Evolutionary conservation across 2,329 filamentous ascomycete genomes (phyloP), one percentile per base, ranked within the genome.

Genomic region (Elsinoe australis): DNA sequence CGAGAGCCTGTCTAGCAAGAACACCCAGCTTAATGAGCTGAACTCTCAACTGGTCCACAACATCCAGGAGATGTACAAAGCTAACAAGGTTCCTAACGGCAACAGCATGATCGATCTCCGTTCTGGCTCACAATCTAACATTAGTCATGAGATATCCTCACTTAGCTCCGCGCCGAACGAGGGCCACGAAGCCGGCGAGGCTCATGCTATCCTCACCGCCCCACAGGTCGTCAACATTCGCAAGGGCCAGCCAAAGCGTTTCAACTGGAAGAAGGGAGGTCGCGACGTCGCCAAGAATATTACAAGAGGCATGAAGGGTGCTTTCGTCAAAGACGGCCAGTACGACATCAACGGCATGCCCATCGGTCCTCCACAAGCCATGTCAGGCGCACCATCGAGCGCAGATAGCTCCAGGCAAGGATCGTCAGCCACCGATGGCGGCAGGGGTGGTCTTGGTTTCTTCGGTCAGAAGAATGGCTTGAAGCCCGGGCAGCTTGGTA

Each of bases 241-340:
- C 58, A 96, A 95, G 69, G 88, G 85, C 22, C 88, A 95, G 62
- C 81, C 84, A 47, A 94, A 88, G 71, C 96, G 95, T 65, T 95
- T 95, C 69, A 95, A 95, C 69, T 96, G 92, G 89, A 95, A 95
- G 75, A 95, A 94, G 72, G 88, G 88, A 31, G 87, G 87, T 31
- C 90, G 94, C 67, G 89, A 86, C 49, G 83, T 96, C 58, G 89
- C 89, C 21, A 94, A 95, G 66, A 90, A 89, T 61, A 85, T 96
- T 45, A 85, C 85, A 52, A 95, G 95, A 71, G 88, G 89, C 46
- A 81, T 96, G 64, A 95, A 94, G 66, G 86, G 88, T 48, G 89
- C 89, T 4, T 94, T 95, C 51, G 83, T 82, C 55, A 54, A 42
- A 28, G 56, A 55, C 32, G 58, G 56, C 5, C 54, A 54, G 5